Percentiles rank a stretch among this genome's conserved stretches.
phyloP scores from a whole-genome alignment of 73 alveolate genomes.

The Durusdinium trenchii region DNA sequence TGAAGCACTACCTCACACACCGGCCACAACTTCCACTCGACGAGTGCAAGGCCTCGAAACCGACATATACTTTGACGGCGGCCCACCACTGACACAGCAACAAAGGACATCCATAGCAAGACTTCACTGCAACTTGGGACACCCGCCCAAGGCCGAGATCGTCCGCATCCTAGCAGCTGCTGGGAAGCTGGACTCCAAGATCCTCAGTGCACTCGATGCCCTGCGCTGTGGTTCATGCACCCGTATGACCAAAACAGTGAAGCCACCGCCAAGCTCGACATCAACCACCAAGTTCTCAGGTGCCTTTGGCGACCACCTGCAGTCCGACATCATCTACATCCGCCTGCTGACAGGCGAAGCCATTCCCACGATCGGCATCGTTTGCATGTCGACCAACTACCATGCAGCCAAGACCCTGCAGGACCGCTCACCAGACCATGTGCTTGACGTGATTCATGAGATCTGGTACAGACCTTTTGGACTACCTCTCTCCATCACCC shows the following conservation, averaged over 20 bases:
- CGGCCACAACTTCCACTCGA: too few relatives aligned
- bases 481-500: not conserved
- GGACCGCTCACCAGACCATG: not conserved
- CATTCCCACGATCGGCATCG: not conserved
- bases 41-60: conserved; percentile 28
- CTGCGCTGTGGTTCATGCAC: conserved; percentile 33
- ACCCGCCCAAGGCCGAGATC: not conserved
- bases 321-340: conserved; percentile 43
- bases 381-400: conserved; percentile 19
- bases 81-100: not conserved
- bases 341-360: not conserved
- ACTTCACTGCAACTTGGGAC: conserved; percentile 42
- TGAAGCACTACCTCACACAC: too few relatives aligned
- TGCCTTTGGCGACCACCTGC: conserved; percentile 5
- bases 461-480: conserved; percentile 54
- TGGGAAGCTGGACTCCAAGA: not conserved
- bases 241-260: not conserved
- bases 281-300: not conserved
- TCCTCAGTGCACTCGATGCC: not conserved
- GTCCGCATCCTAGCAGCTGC: conserved; percentile 33
- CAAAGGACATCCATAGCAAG: not conserved
- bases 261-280: not conserved
- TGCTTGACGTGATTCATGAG: not conserved
- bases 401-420: conserved; percentile 25
- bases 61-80: conserved; percentile 6